Conservation (phyloP, 257 asterid species). For the Capsicum chinense region DNA sequence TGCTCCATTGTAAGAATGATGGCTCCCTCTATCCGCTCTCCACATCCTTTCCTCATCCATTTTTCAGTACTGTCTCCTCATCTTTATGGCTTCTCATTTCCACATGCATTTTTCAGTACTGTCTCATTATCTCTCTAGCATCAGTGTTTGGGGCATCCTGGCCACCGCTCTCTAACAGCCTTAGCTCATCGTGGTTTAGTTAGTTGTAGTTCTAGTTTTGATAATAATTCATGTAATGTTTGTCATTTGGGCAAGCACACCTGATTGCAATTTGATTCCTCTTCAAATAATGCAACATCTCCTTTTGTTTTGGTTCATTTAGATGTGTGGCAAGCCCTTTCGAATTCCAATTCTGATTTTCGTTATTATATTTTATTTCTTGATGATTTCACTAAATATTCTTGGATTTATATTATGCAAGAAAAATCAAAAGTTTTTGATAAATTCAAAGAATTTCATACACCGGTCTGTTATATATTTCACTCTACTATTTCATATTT, state of each 20-base stretch:
- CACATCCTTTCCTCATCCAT: not conserved
- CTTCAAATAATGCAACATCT: not conserved
- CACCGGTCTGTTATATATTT: not conserved
- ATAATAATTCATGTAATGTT: not conserved
- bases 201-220: not conserved
- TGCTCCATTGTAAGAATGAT: not conserved
- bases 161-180: not conserved
- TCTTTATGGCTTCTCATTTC: not conserved
- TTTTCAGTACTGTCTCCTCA: not conserved
- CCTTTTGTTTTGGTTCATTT: not conserved
- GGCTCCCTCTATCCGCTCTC: not conserved
- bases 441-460: not conserved
- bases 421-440: not conserved
- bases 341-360: not conserved
- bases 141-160: not conserved
- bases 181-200: not conserved
- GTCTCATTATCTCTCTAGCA: not conserved
- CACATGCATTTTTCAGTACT: not conserved
- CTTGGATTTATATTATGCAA: not conserved
- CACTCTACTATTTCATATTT: not conserved
- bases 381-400: not conserved
- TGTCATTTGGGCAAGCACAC: not conserved
- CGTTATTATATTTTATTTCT: not conserved
- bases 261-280: not conserved
- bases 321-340: not conserved